Base-by-base conservation (phyloP, 2,329 filamentous ascomycete genomes). In the Cryphonectria nitschkei region DNA sequence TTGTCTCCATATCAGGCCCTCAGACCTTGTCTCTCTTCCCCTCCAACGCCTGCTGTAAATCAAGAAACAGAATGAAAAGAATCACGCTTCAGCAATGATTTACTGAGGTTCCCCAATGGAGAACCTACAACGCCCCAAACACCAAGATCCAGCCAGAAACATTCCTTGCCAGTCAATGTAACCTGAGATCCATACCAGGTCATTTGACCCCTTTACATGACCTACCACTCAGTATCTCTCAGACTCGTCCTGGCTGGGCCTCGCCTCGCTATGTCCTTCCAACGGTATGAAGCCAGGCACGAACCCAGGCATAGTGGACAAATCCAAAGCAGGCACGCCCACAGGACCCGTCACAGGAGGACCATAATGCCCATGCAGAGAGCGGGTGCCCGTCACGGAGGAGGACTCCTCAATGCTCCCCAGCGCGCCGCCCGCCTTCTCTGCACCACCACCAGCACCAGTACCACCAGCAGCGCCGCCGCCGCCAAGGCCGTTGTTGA, bases 301-400 rank as follows among this genome's bases (percentile, higher is more conserved):
- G 41, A 62, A 67, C 0, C 71, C 69, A 29, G 71, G 71, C 37
- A 71, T 41, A 8, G 65, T 43, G 2, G 75, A 73, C 39, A 73
- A 70, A 34, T 70, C 70, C 1, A 72, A 69, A 37, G 73, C 74
- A 43, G 66, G 68, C n/a, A 29, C 68, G 7, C 72, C 67, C 29
- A 73, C 71, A 58, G 76, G 26, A 41, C 77, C 79, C 0, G 78
- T 76, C 65, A 82, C 76, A 3, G 75, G 69, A 1, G 84, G 80
- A 0, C 85, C 85, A 69, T 86, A 83, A 52, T 84, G 82, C 3
- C 85, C 85, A 67, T 87, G 84, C 66, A 85, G 79, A 3, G 71
- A 72, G 22, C 67, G 39, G 16, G 71, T 61, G 29, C 65, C 34
- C 43, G 65, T 70, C n/a, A 54, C 72, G 3, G 76, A 50, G 2